Conservation (phyloP, 208 protist genomes). For the Vickermania ingenoplastis region DNA sequence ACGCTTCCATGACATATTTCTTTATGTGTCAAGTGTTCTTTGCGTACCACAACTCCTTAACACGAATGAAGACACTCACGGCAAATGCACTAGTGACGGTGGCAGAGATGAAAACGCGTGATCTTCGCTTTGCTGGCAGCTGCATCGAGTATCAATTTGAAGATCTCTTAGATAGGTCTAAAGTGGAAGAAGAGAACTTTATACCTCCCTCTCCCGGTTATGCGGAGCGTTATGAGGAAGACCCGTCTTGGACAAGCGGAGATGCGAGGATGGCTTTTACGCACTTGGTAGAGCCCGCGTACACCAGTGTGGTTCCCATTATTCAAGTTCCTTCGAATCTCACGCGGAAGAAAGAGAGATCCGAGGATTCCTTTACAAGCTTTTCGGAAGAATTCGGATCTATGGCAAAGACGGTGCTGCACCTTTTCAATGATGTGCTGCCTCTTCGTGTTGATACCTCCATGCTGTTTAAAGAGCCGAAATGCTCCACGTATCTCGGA, state of each 20-base stretch:
- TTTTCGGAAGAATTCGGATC: constrained; percentile 70
- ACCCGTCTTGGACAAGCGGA: constrained; percentile 35
- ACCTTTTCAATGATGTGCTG: constrained; percentile 78
- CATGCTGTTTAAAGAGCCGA: constrained; percentile 76
- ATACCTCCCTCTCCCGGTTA: constrained; percentile 27
- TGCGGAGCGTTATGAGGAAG: constrained; percentile 43
- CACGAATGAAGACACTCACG: constrained; percentile 65
- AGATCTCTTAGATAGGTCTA: constrained; percentile 48
- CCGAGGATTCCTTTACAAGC: constrained; percentile 16
- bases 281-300: constrained; percentile 21
- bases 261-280: constrained; percentile 51
- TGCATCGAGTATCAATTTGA: constrained; percentile 82
- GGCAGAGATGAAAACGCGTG: constrained; percentile 67
- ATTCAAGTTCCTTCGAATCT: constrained; percentile 42
- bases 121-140: constrained; percentile 65
- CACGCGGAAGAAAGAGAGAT: constrained; percentile 17
- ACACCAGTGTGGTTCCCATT: not conserved
- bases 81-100: constrained; percentile 75
- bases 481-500: constrained; percentile 69
- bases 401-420: constrained; percentile 60
- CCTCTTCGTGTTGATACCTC: constrained; percentile 58
- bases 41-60: constrained; percentile 55
- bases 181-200: constrained; percentile 45
- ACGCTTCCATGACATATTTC: constrained; percentile 44
- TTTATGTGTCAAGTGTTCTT: constrained; percentile 79